Conservation (phyloP, 176 grass and related monocot species). For the Musa itinerans region DNA sequence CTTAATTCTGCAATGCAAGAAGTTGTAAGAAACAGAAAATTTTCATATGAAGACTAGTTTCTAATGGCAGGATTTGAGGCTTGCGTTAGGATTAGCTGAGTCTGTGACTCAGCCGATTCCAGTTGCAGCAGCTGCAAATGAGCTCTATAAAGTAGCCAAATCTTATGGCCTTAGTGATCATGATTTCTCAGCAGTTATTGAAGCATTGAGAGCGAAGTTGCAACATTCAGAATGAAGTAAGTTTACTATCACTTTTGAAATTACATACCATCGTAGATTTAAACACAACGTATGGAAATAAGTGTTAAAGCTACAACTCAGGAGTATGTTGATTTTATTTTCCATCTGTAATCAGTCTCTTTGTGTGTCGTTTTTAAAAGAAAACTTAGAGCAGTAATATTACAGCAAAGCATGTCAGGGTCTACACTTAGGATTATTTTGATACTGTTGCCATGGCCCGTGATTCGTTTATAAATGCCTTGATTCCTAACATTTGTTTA, state of each 20-base stretch:
- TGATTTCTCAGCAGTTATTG: slow-evolving; percentile 76
- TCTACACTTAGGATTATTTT: no score
- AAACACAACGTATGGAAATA: neutral
- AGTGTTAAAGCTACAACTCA: no score
- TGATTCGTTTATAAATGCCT: no score
- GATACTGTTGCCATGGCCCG: no score
- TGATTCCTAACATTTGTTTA: no score
- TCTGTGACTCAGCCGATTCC: slow-evolving; percentile 71
- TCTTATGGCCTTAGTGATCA: slow-evolving; percentile 57
- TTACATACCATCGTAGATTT: neutral
- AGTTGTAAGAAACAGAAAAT: neutral
- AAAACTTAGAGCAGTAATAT: no score
- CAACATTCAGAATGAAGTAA: slow-evolving; percentile 20
- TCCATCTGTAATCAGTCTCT: no score
- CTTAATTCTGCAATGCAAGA: neutral
- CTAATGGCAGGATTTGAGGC: slow-evolving; percentile 64
- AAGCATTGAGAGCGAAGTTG: slow-evolving; percentile 51
- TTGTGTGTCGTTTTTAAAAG: no score
- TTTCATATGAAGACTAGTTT: neutral
- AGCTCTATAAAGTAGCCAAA: slow-evolving; percentile 77
- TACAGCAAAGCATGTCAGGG: no score
- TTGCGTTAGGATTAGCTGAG: slow-evolving; percentile 67
- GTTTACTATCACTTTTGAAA: neutral
- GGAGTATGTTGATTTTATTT: no score
- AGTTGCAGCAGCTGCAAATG: slow-evolving; percentile 68